Evolutionary conservation across 441 rosid genomes (phyloP), one percentile per base, ranked within the genome.

Genomic region (Croton setiger): DNA sequence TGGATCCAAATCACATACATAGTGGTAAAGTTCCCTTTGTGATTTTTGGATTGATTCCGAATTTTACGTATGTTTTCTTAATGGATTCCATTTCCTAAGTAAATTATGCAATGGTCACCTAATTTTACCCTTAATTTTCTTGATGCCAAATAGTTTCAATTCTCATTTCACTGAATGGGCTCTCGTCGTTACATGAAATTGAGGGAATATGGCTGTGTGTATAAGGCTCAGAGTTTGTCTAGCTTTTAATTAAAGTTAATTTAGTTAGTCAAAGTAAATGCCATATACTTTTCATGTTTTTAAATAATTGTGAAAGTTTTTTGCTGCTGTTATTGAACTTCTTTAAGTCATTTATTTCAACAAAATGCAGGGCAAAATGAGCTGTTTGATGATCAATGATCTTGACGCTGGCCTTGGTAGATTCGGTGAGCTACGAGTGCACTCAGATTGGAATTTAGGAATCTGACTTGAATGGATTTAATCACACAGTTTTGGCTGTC

Each of bases 351-450:
- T 64, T 51, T 60, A 36, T 59, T 69, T 43, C 58, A 63, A 31
- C 68, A 81, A 37, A 70, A 79, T 85, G 83, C 92, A 91, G 98
- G 98, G 98, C 27, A 94, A 90, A 78, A 88, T 94, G 96, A 92
- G 93, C 72, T 93, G 97, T 84, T 85, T 92, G 76, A 88, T 94
- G 96, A 84, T 94, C 83, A 90, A 92, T 83, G 98, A 94, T 75
- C 82, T 92, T 72, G 99, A 94, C 83, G 99, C 96, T 73, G 99
- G 99, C 69, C 91, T 90, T 70, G 98, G 99, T 66, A 86, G 98
- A 90, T 94, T 94, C 75, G 98, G 99, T 94, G 73, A 84, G 89
- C 69, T 73, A 54, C 37, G 36, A 54, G 79, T 72, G 48, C 57
- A 45, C 27, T 64, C 68, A 43, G 64, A 41, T 63, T 58, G 49